phyloP scores from a whole-genome alignment of 805 yeast species.

The Pichia nakasei region DNA sequence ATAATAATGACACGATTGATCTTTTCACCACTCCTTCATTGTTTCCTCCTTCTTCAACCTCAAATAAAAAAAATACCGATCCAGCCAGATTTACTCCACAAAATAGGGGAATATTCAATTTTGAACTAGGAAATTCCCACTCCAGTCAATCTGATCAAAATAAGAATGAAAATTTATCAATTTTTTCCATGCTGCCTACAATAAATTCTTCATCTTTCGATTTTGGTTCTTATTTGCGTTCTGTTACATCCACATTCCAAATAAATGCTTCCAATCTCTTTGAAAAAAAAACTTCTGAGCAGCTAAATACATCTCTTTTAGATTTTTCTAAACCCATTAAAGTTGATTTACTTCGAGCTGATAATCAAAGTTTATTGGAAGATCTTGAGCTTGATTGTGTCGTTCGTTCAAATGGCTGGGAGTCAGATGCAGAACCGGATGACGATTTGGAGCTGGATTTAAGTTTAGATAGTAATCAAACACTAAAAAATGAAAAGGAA shows the following conservation, averaged over 20 bases:
- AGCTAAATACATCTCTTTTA: neutral
- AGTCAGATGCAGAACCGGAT: conserved; percentile 11
- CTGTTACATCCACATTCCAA: conserved; percentile 15
- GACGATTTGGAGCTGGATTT: conserved; percentile 18
- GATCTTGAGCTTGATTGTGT: conserved; percentile 13
- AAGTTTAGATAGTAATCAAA: conserved; percentile 16
- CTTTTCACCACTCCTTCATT: conserved; percentile 1
- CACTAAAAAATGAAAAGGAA: no score
- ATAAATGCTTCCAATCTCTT: neutral
- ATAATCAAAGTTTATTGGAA: conserved; percentile 3
- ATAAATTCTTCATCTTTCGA: conserved; percentile 11
- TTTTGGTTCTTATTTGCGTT: conserved; percentile 21
- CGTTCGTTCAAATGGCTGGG: conserved; percentile 12
- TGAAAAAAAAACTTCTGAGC: neutral
- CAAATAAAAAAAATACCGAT: neutral
- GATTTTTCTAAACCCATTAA: conserved; percentile 6
- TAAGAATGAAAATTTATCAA: neutral
- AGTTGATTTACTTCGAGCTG: conserved; percentile 5
- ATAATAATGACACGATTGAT: conserved; percentile 4
- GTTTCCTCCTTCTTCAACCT: conserved; percentile 1
- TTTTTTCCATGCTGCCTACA: conserved; percentile 2
- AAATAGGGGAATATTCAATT: neutral
- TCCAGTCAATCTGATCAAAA: no score
- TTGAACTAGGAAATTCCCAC: neutral
- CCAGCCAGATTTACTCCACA: neutral